Evolutionary conservation across 2,329 filamentous ascomycete species (phyloP).

Genomic region (Penicillium brevicompactum): DNA sequence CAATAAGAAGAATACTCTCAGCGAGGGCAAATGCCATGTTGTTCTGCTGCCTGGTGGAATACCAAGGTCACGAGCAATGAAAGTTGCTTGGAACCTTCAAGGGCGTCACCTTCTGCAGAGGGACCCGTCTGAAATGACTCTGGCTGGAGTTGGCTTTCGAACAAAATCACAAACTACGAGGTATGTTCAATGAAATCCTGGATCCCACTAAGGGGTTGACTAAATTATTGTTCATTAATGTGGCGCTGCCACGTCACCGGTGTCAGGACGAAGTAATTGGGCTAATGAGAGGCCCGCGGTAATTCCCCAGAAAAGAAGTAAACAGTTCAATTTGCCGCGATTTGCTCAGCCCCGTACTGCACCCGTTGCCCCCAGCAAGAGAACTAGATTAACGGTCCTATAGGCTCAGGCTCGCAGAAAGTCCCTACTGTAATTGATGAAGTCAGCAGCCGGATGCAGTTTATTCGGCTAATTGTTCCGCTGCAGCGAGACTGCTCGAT

Average conservation of each 20-base stretch:
- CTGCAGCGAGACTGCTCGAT: neutral
- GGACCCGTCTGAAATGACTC: neutral
- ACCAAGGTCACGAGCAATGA: neutral
- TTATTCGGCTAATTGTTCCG: conserved; percentile 4
- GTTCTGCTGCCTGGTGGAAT: neutral
- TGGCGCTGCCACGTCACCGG: no score
- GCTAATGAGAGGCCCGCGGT: neutral
- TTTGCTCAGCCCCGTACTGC: neutral
- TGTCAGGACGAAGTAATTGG: neutral
- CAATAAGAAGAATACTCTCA: neutral
- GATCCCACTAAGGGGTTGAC: neutral
- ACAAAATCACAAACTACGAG: neutral
- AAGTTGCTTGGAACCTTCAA: neutral
- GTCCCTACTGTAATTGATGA: conserved; percentile 8
- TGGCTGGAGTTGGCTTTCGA: neutral
- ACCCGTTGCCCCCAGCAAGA: neutral
- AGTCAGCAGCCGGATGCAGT: conserved; percentile 6
- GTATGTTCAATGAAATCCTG: neutral
- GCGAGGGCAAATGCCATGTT: neutral
- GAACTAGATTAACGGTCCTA: neutral
- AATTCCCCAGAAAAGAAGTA: neutral
- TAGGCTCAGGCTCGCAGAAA: conserved; percentile 8
- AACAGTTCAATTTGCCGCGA: neutral
- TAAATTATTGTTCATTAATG: neutral
- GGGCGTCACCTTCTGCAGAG: neutral